These are phyloP conservation scores for Gyromitra esculenta DNA, from an alignment of 2,329 filamentous ascomycete species.

Conservation along the genomic window DNA sequence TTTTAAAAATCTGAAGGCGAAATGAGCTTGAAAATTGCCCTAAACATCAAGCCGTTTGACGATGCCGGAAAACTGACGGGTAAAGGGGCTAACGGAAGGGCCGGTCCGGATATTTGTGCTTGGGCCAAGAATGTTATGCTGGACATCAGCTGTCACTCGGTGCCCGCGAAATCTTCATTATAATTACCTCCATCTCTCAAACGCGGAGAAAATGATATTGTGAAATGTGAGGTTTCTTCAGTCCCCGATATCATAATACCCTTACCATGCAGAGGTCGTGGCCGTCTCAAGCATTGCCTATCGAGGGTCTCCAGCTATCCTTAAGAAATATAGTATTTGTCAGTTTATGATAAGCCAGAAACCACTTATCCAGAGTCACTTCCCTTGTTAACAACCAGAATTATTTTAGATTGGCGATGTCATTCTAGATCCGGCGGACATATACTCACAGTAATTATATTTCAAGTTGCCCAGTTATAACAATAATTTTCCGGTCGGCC, in stretches of 20 bases:
- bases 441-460: not conserved
- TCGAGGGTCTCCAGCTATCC: not conserved
- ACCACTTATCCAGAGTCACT: not conserved
- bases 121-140: constrained; percentile 5
- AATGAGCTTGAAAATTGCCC: not conserved
- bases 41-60: not conserved
- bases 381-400: not conserved
- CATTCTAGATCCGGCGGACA: not conserved
- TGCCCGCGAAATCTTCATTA: not conserved
- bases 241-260: not conserved
- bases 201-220: not conserved
- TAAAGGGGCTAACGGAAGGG: constrained; percentile 14
- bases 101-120: constrained; percentile 22
- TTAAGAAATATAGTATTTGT: not conserved
- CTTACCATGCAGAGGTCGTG: not conserved
- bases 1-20: not conserved
- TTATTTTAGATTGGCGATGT: constrained; percentile 6
- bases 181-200: not conserved
- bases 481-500: constrained; percentile 4
- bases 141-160: constrained; percentile 34
- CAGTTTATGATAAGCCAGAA: not conserved
- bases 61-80: not conserved
- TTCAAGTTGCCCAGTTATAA: constrained; percentile 1
- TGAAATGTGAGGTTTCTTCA: not conserved
- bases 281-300: not conserved